Evolutionary conservation across 257 asterid species (phyloP), one percentile per base, ranked within the genome.

Genomic region (Solanum ossicruentum): DNA sequence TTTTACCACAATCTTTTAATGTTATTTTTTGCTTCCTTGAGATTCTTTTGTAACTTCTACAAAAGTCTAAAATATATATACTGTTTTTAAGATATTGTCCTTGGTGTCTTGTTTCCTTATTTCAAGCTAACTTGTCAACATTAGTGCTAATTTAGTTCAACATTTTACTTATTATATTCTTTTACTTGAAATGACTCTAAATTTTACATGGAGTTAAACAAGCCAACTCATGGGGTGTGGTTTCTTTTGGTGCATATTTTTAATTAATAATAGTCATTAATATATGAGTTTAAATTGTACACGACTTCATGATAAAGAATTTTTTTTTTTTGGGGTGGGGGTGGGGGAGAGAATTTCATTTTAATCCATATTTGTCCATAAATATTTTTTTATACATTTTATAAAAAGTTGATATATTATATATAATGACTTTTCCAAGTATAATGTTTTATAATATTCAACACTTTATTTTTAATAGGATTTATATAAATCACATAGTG

Each of bases 101-200:
- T 71, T 84, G 8, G 39, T 7, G 3, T 21, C 10, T 11, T 84
- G 88, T 84, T 78, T 86, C 89, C 90, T 55, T 18, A 26, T 63
- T 84, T 86, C 85, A 77, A 86, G 87, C 85, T 77, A 80, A 73
- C 58, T 55, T 83, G 87, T 83, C 81, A 83, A 69, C 51, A 71
- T 71, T 9, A 51, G 49, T 80, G 12, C 28, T 60, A 28, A 28
- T 69, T 58, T 4, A 1, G 66, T n/a, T n/a, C 66, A 58, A 58
- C 66, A 13, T 69, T 13, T 26, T 11, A 66, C 8, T 7, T 66
- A 66, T 13, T 43, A 13, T 28, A 55, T 52, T 51, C 15, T 80
- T 80, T 80, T 55, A 80, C 83, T 80, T 54, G 12, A 55, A 56
- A 80, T 52, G 17, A 80, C 16, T 80, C 28, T 16, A 70, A 70